Evolutionary conservation across 2,329 filamentous ascomycete genomes (phyloP).

Genomic region (Pezicula neosporulosa): DNA sequence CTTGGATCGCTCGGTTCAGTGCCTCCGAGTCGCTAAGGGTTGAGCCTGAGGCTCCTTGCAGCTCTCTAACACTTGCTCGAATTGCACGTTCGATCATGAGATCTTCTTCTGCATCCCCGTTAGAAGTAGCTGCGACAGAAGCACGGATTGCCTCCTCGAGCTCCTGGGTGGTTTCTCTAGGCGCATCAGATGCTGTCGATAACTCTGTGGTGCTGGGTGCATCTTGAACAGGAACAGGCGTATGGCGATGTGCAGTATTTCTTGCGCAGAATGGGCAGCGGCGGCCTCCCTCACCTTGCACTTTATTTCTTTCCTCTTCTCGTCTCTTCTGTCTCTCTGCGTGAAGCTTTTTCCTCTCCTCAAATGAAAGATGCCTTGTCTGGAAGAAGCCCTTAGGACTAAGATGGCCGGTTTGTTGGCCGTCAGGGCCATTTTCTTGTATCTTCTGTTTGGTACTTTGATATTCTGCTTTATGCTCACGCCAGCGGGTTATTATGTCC

Average conservation of each 20-base stretch:
- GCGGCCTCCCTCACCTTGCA: conserved; percentile 11
- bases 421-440: conserved; percentile 24
- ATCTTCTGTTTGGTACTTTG: conserved; percentile 35
- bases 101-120: conserved; percentile 67
- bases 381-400: conserved; percentile 43
- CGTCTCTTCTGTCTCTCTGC: conserved; percentile 39
- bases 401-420: conserved; percentile 16
- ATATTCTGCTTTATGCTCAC: conserved; percentile 27
- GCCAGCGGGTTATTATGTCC: conserved; percentile 59
- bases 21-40: conserved; percentile 33
- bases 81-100: conserved; percentile 69
- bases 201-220: conserved; percentile 6
- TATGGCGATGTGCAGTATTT: conserved; percentile 15
- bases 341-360: conserved; percentile 48
- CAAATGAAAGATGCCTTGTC: conserved; percentile 43
- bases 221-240: conserved; percentile 14
- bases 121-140: conserved; percentile 68
- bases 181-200: conserved; percentile 5
- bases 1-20: conserved; percentile 45
- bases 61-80: conserved; percentile 63
- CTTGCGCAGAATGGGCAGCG: conserved; percentile 23
- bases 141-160: conserved; percentile 69
- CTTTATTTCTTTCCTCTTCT: conserved; percentile 21
- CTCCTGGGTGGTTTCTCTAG: conserved; percentile 47
- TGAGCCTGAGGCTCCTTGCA: conserved; percentile 34